phyloP scores from a whole-genome alignment of 306 rosid species.

The Aeschynomene evenia region DNA sequence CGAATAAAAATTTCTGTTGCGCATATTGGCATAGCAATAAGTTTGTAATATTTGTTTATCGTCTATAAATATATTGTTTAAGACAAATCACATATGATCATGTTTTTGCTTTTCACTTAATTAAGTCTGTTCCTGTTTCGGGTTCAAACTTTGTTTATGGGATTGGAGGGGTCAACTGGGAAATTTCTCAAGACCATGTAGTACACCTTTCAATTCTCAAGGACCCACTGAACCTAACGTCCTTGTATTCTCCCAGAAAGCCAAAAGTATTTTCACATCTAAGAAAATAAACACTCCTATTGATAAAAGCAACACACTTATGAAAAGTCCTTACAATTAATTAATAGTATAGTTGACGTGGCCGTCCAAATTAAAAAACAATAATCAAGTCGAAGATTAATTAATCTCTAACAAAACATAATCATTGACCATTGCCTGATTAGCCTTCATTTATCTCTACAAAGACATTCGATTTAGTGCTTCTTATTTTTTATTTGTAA shows the following conservation, averaged over 20 bases:
- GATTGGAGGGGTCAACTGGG: background rate
- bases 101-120: background rate
- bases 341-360: background rate
- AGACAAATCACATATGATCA: background rate
- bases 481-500: background rate
- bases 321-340: constrained; percentile 2
- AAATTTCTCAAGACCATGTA: background rate
- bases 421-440: background rate
- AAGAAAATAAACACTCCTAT: background rate
- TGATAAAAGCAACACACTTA: background rate
- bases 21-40: background rate
- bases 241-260: background rate
- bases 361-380: background rate
- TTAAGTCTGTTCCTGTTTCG: background rate
- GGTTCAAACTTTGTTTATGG: background rate
- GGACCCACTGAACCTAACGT: constrained; percentile 25
- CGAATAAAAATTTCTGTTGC: background rate
- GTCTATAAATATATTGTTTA: background rate
- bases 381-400: background rate
- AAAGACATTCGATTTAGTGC: background rate
- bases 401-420: background rate
- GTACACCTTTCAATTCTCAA: background rate
- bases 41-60: background rate
- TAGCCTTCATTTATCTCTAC: background rate
- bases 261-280: background rate